These are phyloP conservation scores for Neofusicoccum ribis DNA, from an alignment of 2,329 filamentous ascomycete genomes.

Conservation along the genomic window DNA sequence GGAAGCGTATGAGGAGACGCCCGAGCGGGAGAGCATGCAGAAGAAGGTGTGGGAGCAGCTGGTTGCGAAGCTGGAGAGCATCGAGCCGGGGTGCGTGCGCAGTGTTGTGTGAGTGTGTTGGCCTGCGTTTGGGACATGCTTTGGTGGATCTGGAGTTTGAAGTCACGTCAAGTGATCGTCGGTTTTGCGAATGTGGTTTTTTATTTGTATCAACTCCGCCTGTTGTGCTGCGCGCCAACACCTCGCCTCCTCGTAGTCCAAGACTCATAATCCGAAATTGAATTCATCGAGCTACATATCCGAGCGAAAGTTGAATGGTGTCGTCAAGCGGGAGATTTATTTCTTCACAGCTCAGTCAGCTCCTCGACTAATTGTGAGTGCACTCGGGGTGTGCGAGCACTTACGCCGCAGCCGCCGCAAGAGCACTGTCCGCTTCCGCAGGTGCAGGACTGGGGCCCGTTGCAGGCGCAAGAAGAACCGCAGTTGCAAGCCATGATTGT, in stretches of 20 bases:
- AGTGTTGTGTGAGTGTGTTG: neutral
- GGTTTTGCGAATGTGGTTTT: neutral
- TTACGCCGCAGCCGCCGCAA: slow-evolving; percentile 10
- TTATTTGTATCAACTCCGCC: no score
- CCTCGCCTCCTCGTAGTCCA: no score
- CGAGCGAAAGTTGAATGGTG: no score
- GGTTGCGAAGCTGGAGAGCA: slow-evolving; percentile 24
- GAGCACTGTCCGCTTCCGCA: slow-evolving; percentile 1
- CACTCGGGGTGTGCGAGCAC: neutral
- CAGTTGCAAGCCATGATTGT: slow-evolving; percentile 9
- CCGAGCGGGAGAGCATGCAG: slow-evolving; percentile 6
- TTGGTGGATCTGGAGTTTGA: neutral
- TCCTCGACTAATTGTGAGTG: no score
- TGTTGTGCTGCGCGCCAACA: neutral
- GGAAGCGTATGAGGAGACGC: slow-evolving; percentile 18
- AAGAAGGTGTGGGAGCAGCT: slow-evolving; percentile 24
- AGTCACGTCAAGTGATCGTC: neutral
- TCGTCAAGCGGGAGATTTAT: neutral
- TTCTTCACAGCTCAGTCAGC: neutral
- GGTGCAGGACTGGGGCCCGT: neutral
- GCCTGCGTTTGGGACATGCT: neutral
- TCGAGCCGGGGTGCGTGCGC: slow-evolving; percentile 23
- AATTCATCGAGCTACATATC: neutral
- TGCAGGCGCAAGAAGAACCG: slow-evolving; percentile 6
- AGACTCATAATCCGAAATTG: neutral